Conservation (phyloP, 2,329 filamentous ascomycete species). For the Apiospora malaysiana region DNA sequence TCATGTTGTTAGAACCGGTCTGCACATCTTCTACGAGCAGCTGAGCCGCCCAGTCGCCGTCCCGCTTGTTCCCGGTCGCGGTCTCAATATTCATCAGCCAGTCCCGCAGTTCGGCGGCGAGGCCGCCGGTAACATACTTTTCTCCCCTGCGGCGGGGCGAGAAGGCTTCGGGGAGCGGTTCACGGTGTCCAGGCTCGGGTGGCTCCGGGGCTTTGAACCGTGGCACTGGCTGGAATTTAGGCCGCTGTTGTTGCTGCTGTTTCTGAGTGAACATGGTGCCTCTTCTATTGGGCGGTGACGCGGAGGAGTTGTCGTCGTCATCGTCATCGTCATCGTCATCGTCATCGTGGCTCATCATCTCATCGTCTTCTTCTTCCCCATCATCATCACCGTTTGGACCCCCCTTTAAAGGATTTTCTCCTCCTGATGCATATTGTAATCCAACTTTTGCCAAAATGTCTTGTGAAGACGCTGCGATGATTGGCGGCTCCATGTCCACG, state of each 20-base stretch:
- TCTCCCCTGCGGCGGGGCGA: conserved; percentile 44
- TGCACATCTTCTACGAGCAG: conserved; percentile 35
- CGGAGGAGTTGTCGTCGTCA: neutral
- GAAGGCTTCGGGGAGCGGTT: conserved; percentile 45
- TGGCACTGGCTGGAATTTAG: conserved; percentile 44
- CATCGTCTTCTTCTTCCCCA: conserved; percentile 1
- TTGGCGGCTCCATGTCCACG: conserved; percentile 19
- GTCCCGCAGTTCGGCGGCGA: conserved; percentile 49
- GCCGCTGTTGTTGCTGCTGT: conserved; percentile 26
- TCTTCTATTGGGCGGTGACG: neutral
- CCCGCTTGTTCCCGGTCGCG: conserved; percentile 29
- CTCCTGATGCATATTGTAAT: neutral
- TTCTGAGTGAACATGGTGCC: conserved; percentile 5
- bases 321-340: conserved; percentile 15
- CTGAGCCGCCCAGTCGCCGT: conserved; percentile 31
- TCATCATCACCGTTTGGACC: neutral
- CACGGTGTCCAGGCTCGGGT: conserved; percentile 27
- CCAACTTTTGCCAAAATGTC: neutral
- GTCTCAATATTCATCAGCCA: conserved; percentile 52
- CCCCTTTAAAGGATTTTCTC: neutral
- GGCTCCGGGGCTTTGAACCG: conserved; percentile 44
- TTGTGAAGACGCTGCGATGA: neutral
- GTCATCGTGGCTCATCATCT: conserved; percentile 16
- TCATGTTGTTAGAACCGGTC: conserved; percentile 36
- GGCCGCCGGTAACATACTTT: conserved; percentile 46